These are phyloP conservation scores for Aspergillus mulundensis DNA, from an alignment of 495 filamentous ascomycete genomes.

Conservation along the genomic window DNA sequence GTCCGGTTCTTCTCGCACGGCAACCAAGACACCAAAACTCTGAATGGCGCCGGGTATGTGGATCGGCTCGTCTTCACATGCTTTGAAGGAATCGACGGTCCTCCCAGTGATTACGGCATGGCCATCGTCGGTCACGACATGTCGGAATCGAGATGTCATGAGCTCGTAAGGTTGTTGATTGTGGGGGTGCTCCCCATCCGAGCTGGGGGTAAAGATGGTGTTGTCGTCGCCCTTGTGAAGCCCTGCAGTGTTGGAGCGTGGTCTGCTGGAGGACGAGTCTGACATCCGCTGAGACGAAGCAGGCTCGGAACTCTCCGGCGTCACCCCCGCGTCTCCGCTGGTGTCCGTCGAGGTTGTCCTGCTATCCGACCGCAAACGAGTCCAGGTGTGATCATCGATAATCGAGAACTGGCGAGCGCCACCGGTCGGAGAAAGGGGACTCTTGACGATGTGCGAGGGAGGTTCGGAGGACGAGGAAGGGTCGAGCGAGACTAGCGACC, in stretches of 20 bases:
- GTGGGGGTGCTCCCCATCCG: neutral
- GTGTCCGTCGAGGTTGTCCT: neutral
- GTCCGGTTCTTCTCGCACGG: conserved; percentile 66
- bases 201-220: neutral
- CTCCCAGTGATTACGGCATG: conserved; percentile 84
- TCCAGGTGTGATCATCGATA: conserved; percentile 31
- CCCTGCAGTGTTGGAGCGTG: conserved; percentile 1
- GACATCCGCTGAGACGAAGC: neutral
- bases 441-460: neutral
- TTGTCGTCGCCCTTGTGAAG: neutral
- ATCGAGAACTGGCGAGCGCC: conserved; percentile 31
- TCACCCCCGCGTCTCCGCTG: neutral
- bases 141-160: conserved; percentile 72
- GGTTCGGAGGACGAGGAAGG: conserved; percentile 25
- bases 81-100: conserved; percentile 61
- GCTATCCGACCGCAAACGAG: conserved; percentile 17
- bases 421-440: conserved; percentile 14
- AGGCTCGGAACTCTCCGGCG: neutral
- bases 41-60: conserved; percentile 90
- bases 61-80: conserved; percentile 94
- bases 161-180: conserved; percentile 21
- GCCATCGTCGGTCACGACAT: conserved; percentile 72
- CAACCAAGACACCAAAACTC: conserved; percentile 75
- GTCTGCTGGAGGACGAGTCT: conserved; percentile 3
- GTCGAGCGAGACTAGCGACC: conserved; percentile 70